Base-by-base conservation (phyloP, 2,329 filamentous ascomycete genomes). In the Aspergillus hortae region DNA sequence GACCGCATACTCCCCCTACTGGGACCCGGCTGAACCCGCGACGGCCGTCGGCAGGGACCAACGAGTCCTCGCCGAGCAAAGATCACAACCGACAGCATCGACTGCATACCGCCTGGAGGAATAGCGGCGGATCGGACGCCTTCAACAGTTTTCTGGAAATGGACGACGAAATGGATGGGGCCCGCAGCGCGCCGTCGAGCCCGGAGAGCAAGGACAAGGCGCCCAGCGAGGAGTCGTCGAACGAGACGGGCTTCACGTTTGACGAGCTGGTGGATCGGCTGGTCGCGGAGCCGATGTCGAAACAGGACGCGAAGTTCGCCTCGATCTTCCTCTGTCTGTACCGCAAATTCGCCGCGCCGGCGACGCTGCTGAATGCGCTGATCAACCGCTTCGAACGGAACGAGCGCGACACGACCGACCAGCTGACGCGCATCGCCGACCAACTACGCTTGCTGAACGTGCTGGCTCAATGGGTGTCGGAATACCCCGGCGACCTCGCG, bases 401-500 rank as follows among this genome's bases (percentile, higher is more conserved):
- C 54, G 88, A 95, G 58, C 79, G 88, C 21, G 84, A 85, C 62
- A 82, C 85, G 41, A 85, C 88, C 54, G 80, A 85, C 57, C 86
- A 89, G 56, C 81, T 96, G 41, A 86, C 86, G 49, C 90, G 87
- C 61, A 92, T 88, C 38, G 85, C 88, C 6, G 85, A 86, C 4
- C 92, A 96, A 67, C 79, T 96, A 49, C 85, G 92, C 47, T 88
- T 92, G 55, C 85, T 96, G 36, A 86, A 89, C 59, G 85, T 94
- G 6, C 77, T 97, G 53, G 89, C 90, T 4, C 89, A 89, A 67
- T 99, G 94, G 94, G 87, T 95, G 1, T 85, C 87, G 14, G 78
- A 86, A 41, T 97, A 97, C 69, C 92, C 94, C 0, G 92, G 91
- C 14, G 94, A 99, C 70, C 96, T 97, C 76, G 91, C 91, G 1